Conservation (phyloP, 2,329 filamentous ascomycete species). For the Xylaria digitata region DNA sequence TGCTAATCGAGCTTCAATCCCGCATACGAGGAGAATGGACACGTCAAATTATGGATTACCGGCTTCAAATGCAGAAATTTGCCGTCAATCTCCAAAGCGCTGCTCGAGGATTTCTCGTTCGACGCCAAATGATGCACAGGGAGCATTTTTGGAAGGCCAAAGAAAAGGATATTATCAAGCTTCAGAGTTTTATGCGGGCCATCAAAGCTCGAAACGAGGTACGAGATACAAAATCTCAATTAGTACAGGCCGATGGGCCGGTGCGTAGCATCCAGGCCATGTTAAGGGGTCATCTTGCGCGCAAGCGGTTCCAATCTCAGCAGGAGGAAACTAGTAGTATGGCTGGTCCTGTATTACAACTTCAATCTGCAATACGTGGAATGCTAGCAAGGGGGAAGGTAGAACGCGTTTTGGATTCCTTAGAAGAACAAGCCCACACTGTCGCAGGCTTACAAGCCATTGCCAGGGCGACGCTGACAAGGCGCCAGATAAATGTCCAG, state of each 20-base stretch:
- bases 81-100: constrained; percentile 83
- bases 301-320: constrained; percentile 67
- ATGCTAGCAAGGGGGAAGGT: constrained; percentile 70
- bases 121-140: constrained; percentile 70
- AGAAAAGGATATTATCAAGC: constrained; percentile 76
- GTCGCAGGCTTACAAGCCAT: constrained; percentile 68
- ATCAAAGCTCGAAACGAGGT: constrained; percentile 71
- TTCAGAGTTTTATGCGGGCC: constrained; percentile 85
- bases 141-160: constrained; percentile 76
- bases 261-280: constrained; percentile 73
- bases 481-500: constrained; percentile 64
- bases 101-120: constrained; percentile 78
- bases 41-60: constrained; percentile 84
- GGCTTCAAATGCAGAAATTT: constrained; percentile 83
- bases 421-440: constrained; percentile 42
- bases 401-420: constrained; percentile 48
- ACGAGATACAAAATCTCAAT: constrained; percentile 66
- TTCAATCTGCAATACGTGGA: constrained; percentile 77
- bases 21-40: constrained; percentile 89
- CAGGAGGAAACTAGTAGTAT: constrained; percentile 65
- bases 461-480: constrained; percentile 70
- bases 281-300: constrained; percentile 74
- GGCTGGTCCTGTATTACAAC: constrained; percentile 63
- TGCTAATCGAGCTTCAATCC: constrained; percentile 84
- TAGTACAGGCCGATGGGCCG: constrained; percentile 71